Conservation (phyloP, 2,329 filamentous ascomycete genomes). For the Neophaeococcomyces mojaviensis region DNA sequence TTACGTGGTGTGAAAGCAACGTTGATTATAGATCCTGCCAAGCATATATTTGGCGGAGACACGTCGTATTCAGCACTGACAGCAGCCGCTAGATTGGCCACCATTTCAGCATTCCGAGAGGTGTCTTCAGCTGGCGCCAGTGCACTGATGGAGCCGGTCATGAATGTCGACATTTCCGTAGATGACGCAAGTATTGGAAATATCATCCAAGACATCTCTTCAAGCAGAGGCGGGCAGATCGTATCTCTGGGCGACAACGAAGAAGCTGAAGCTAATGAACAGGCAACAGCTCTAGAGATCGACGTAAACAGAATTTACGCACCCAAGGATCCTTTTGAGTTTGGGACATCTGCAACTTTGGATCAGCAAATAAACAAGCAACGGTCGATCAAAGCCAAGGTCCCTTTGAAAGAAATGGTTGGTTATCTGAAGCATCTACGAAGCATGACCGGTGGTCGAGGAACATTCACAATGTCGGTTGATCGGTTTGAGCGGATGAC, state of each 20-base stretch:
- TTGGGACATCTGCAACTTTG: slow-evolving; percentile 28
- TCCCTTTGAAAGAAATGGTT: slow-evolving; percentile 94
- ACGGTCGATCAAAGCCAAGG: slow-evolving; percentile 68
- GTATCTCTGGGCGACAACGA: slow-evolving; percentile 58
- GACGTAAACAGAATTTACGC: slow-evolving; percentile 73
- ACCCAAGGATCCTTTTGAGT: slow-evolving; percentile 72
- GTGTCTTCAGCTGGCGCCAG: slow-evolving; percentile 50
- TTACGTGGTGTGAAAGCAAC: slow-evolving; percentile 67
- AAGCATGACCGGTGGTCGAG: slow-evolving; percentile 78
- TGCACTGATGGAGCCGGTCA: slow-evolving; percentile 82
- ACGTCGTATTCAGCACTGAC: slow-evolving; percentile 61
- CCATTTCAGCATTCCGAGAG: slow-evolving; percentile 60
- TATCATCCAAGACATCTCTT: slow-evolving; percentile 74
- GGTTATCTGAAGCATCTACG: slow-evolving; percentile 84
- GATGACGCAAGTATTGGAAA: slow-evolving; percentile 73
- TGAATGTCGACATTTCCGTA: slow-evolving; percentile 79
- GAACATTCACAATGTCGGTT: slow-evolving; percentile 67
- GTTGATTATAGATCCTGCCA: slow-evolving; percentile 58
- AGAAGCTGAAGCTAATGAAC: slow-evolving; percentile 26
- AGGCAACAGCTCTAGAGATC: slow-evolving; percentile 39
- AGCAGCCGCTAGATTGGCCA: slow-evolving; percentile 60
- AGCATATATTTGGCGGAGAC: slow-evolving; percentile 59
- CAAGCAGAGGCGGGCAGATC: slow-evolving; percentile 65
- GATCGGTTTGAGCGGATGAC: slow-evolving; percentile 64
- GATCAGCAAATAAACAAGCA: slow-evolving; percentile 36